Evolutionary conservation across 179 eudicot genomes (phyloP).

Genomic region (Drosera spatulata): DNA sequence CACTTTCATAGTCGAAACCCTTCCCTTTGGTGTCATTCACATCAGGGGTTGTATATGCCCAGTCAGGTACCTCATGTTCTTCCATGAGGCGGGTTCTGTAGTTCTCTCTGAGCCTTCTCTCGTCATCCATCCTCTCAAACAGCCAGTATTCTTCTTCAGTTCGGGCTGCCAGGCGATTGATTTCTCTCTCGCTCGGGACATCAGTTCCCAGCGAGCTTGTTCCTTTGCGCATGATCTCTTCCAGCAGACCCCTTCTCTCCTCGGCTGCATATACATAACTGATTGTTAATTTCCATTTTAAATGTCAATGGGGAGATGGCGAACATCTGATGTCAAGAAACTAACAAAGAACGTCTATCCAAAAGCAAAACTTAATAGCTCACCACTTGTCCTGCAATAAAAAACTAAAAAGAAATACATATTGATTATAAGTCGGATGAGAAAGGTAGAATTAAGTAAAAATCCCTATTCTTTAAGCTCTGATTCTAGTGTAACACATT

Average conservation of each 20-base stretch:
- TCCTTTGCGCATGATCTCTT: slow-evolving; percentile 92
- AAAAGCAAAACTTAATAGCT: no score
- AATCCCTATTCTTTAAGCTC: no score
- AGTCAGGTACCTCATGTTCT: slow-evolving; percentile 91
- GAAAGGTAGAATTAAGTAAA: no score
- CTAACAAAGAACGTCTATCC: no score
- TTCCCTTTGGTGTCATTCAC: slow-evolving; percentile 43
- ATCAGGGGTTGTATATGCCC: slow-evolving; percentile 70
- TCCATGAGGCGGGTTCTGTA: slow-evolving; percentile 87
- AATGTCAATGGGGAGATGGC: no score
- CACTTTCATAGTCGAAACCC: slow-evolving; percentile 56
- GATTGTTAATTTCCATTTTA: background rate
- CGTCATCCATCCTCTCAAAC: slow-evolving; percentile 96
- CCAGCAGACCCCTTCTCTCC: slow-evolving; percentile 88
- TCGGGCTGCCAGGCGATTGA: slow-evolving; percentile 87
- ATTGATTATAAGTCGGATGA: no score
- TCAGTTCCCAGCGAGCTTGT: slow-evolving; percentile 86
- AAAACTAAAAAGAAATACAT: no score
- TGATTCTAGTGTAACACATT: no score
- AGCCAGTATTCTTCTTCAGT: slow-evolving; percentile 89
- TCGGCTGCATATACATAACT: slow-evolving; percentile 58
- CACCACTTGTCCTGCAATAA: no score
- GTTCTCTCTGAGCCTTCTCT: slow-evolving; percentile 68
- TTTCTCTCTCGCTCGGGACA: slow-evolving; percentile 97
- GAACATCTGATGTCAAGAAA: no score